Evolutionary conservation across 23 red algal genomes (phyloP).

Genomic region (Gracilariopsis chorda): DNA sequence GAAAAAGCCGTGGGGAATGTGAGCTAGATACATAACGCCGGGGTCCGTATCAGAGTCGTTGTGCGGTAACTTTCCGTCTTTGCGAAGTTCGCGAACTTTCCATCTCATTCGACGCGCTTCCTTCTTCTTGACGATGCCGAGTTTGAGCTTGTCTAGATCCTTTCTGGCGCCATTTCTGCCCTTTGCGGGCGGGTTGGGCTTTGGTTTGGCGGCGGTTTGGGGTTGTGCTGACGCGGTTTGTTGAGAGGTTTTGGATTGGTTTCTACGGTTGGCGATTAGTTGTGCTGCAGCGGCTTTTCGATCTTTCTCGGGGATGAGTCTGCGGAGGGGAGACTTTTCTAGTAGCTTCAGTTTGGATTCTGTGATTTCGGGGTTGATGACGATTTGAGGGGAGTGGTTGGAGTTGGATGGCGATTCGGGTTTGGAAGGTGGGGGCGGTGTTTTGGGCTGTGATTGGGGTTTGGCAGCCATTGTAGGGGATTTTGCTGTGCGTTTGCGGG

Average conservation of each 20-base stretch:
- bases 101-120: slow-evolving; percentile 8
- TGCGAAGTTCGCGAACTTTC: slow-evolving; percentile 13
- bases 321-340: background rate
- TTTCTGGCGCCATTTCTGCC: background rate
- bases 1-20: slow-evolving; percentile 98
- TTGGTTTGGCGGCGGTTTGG: background rate
- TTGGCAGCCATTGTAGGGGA: too few relatives aligned
- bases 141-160: background rate
- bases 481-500: too few relatives aligned
- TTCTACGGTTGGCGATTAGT: background rate
- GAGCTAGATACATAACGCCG: slow-evolving; percentile 93
- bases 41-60: background rate
- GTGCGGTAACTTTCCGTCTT: background rate
- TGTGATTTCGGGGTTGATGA: background rate
- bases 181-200: background rate
- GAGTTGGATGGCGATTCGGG: too few relatives aligned
- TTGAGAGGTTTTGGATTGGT: background rate
- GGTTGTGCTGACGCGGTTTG: background rate
- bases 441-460: too few relatives aligned
- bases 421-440: too few relatives aligned
- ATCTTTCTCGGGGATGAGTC: background rate
- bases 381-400: background rate
- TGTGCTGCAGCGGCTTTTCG: background rate
- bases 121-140: background rate
- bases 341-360: slow-evolving; percentile 5